Conservation (phyloP, 257 asterid genomes). For the Solanum chmielewskii region DNA sequence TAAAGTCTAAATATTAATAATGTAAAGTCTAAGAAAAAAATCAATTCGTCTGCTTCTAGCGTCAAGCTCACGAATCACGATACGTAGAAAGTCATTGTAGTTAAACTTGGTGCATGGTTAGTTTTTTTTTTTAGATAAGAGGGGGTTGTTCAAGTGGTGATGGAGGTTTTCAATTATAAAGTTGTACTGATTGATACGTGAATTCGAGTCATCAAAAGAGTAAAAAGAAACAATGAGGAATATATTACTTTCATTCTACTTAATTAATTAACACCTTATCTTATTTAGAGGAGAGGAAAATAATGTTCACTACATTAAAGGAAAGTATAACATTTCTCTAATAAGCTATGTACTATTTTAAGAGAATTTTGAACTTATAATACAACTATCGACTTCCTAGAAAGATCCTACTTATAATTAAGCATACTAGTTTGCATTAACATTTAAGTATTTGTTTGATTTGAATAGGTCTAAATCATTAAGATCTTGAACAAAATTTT, state of each 20-base stretch:
- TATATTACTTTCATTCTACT: not conserved
- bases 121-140: not conserved
- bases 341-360: too few relatives aligned
- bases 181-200: not conserved
- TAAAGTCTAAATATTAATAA: not conserved
- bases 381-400: too few relatives aligned
- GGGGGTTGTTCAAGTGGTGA: not conserved
- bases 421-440: too few relatives aligned
- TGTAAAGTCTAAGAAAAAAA: not conserved
- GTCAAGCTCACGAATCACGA: not conserved
- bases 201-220: rapidly evolving
- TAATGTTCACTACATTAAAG: not conserved
- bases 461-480: not conserved
- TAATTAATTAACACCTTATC: not conserved
- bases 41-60: not conserved
- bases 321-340: too few relatives aligned
- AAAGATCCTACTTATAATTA: not conserved
- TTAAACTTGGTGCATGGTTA: not conserved
- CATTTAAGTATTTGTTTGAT: not conserved
- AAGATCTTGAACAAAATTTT: not conserved
- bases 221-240: not conserved
- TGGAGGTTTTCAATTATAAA: not conserved
- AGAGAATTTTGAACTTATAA: too few relatives aligned
- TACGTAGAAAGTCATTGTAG: not conserved
- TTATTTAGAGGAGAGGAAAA: not conserved